phyloP scores from a whole-genome alignment of 805 yeast genomes.

The Candida lessepsii region DNA sequence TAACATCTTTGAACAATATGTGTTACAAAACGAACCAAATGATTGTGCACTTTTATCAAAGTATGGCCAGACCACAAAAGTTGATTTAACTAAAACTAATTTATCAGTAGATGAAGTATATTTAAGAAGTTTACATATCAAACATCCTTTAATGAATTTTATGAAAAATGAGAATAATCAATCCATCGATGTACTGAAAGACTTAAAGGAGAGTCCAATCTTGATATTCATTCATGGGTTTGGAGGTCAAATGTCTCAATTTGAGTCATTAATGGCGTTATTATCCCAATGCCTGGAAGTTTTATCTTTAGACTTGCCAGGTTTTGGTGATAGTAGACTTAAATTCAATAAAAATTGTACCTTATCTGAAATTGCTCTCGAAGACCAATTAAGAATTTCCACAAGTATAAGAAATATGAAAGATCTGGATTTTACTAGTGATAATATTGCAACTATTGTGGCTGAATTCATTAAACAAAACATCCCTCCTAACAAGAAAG shows the following conservation, averaged over 20 bases:
- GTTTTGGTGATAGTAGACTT: slow-evolving; percentile 63
- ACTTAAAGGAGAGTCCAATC: slow-evolving; percentile 53
- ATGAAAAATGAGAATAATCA: slow-evolving; percentile 26
- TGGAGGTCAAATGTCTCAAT: slow-evolving; percentile 88
- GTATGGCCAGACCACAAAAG: slow-evolving; percentile 39
- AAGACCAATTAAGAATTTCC: slow-evolving; percentile 33
- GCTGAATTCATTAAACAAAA: slow-evolving; percentile 35
- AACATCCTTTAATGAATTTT: slow-evolving; percentile 46
- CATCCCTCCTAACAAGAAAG: slow-evolving; percentile 39
- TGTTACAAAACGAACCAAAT: slow-evolving; percentile 46
- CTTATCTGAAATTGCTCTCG: slow-evolving; percentile 24
- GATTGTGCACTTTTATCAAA: slow-evolving; percentile 56
- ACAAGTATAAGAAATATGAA: slow-evolving; percentile 27
- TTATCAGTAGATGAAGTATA: slow-evolving; percentile 34
- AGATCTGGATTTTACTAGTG: slow-evolving; percentile 43
- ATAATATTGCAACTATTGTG: slow-evolving; percentile 40
- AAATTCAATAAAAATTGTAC: slow-evolving; percentile 17
- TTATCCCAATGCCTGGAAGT: slow-evolving; percentile 64
- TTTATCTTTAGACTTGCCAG: slow-evolving; percentile 79
- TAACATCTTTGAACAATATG: slow-evolving; percentile 42
- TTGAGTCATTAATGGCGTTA: slow-evolving; percentile 67
- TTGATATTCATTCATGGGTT: slow-evolving; percentile 78
- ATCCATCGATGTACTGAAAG: slow-evolving; percentile 24
- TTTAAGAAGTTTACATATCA: slow-evolving; percentile 44
- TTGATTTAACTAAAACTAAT: slow-evolving; percentile 28